Evolutionary conservation across 495 filamentous ascomycete species (phyloP).

Genomic region (Hypoxylon trugodes): DNA sequence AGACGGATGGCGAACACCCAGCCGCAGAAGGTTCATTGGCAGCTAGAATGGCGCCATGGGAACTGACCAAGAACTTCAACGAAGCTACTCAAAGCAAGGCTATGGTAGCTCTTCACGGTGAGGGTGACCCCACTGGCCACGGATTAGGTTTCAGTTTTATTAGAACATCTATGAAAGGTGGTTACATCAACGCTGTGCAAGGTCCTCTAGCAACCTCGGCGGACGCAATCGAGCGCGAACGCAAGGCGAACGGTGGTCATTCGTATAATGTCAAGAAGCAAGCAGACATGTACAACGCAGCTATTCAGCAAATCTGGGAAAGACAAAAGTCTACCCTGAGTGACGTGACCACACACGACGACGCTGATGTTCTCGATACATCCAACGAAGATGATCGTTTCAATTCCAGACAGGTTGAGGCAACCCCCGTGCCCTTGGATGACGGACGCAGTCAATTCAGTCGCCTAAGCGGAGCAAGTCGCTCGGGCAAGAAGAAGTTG

Average conservation of each 20-base stretch:
- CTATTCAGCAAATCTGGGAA: conserved; percentile 89
- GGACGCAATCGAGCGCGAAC: conserved; percentile 67
- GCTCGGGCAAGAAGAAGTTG: conserved; percentile 71
- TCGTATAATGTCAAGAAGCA: conserved; percentile 96
- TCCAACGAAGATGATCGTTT: conserved; percentile 65
- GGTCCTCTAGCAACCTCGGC: conserved; percentile 87
- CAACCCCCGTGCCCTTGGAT: conserved; percentile 61
- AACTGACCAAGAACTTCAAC: conserved; percentile 92
- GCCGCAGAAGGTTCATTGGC: conserved; percentile 71
- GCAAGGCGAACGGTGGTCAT: conserved; percentile 92
- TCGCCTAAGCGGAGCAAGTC: conserved; percentile 73
- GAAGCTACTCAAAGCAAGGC: conserved; percentile 94
- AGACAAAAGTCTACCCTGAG: conserved; percentile 81
- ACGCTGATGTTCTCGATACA: conserved; percentile 71
- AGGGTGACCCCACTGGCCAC: conserved; percentile 93
- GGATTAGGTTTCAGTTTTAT: conserved; percentile 96
- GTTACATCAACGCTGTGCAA: conserved; percentile 89
- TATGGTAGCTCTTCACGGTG: conserved; percentile 93
- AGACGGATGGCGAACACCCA: conserved; percentile 64
- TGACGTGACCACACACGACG: conserved; percentile 62
- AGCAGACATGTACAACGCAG: conserved; percentile 85
- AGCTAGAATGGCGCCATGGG: conserved; percentile 88
- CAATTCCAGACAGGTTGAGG: conserved; percentile 50
- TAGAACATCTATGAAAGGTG: conserved; percentile 97
- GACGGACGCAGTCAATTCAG: conserved; percentile 90